These are phyloP conservation scores for Psilocybe subaeruginosa DNA, from an alignment of 768 basidiomycete genomes.

Conservation along the genomic window DNA sequence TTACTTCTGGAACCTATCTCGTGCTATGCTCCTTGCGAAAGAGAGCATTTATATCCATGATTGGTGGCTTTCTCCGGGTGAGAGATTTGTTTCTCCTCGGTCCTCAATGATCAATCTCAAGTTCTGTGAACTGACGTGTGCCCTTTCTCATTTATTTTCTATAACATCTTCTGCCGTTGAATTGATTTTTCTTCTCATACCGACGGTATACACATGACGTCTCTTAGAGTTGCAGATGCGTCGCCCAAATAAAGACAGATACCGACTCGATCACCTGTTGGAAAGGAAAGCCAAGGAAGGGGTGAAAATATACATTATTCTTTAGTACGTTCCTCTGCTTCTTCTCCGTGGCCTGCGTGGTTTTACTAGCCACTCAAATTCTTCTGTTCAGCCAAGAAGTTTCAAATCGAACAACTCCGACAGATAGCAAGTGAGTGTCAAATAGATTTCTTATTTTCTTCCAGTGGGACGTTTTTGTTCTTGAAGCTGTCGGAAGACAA, in stretches of 20 bases:
- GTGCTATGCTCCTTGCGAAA: conserved; percentile 87
- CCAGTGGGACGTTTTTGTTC: conserved; percentile 1
- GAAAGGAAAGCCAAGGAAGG: conserved; percentile 94
- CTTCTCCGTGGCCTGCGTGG: conserved; percentile 9
- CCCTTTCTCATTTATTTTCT: background rate
- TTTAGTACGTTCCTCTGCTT: conserved; percentile 65
- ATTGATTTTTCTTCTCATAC: conserved; percentile 3
- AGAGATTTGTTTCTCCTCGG: background rate
- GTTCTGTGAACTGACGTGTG: background rate
- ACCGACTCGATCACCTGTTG: conserved; percentile 84
- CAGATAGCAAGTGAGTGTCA: conserved; percentile 78
- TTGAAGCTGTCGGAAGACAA: background rate
- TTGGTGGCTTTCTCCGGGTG: conserved; percentile 96
- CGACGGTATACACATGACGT: background rate
- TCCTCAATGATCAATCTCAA: background rate
- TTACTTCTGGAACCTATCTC: conserved; percentile 97
- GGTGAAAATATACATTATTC: conserved; percentile 93
- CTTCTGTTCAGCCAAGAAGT: conserved; percentile 78
- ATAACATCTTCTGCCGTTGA: background rate
- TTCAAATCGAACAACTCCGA: conserved; percentile 91
- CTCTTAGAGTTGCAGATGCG: conserved; percentile 78
- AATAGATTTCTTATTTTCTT: background rate
- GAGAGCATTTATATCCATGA: conserved; percentile 94
- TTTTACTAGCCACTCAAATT: conserved; percentile 3
- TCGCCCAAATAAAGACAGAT: conserved; percentile 81